Conservation (phyloP, 2,329 filamentous ascomycete genomes). For the Sclerotinia minor region DNA sequence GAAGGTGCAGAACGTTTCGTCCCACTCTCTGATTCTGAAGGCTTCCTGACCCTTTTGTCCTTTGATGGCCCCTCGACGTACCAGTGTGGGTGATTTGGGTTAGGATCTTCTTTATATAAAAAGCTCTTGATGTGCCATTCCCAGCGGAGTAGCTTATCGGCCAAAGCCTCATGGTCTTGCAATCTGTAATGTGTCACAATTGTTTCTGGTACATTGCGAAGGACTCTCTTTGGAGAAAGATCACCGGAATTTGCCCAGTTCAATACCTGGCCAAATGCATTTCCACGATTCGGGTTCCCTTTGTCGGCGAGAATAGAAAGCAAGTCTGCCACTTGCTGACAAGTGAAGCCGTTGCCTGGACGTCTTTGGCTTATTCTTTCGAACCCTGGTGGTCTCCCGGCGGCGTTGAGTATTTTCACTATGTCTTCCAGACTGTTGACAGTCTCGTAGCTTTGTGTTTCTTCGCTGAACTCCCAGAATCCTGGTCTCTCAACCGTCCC, state of each 20-base stretch:
- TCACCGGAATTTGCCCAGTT: not conserved
- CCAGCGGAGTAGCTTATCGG: not conserved
- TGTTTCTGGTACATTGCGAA: not conserved
- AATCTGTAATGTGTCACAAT: not conserved
- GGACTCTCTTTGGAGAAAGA: not conserved
- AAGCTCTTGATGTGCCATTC: not conserved
- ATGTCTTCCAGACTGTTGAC: not conserved
- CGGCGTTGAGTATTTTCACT: not conserved
- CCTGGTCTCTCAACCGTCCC: not conserved
- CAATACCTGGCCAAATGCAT: not conserved
- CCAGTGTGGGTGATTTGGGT: no score
- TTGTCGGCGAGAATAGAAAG: not conserved
- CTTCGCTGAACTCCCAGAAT: no score
- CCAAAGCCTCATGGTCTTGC: not conserved
- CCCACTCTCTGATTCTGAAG: not conserved
- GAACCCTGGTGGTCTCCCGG: constrained; percentile 7
- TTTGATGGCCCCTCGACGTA: no score
- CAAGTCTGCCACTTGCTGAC: not conserved
- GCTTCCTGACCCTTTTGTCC: no score
- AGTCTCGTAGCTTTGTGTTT: no score
- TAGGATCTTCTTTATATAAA: not conserved
- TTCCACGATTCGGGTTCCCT: not conserved
- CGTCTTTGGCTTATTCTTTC: not conserved
- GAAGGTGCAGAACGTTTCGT: not conserved
- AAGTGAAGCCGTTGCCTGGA: not conserved